Percentiles rank a stretch among this genome's conserved stretches.
phyloP scores from a whole-genome alignment of 495 filamentous ascomycete genomes.

The Penicillium mononematosum region DNA sequence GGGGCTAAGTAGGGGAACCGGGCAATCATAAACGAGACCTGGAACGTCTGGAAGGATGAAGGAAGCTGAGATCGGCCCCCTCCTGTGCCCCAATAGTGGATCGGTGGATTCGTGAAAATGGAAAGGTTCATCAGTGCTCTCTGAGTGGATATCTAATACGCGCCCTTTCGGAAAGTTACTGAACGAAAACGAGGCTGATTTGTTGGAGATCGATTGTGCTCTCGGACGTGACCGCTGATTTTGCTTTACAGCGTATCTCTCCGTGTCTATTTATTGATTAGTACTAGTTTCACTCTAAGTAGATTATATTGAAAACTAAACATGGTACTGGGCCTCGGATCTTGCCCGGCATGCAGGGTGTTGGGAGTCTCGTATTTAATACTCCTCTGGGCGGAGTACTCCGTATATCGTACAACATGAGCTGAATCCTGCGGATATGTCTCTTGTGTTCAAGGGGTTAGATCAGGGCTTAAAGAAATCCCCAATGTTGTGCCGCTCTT shows the following conservation, averaged over 20 bases:
- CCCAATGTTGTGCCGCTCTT: not conserved
- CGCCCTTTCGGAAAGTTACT: conserved; percentile 19
- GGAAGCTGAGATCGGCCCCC: conserved; percentile 25
- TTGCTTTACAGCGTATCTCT: not conserved
- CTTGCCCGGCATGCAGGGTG: conserved; percentile 16
- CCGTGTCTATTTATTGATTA: not conserved
- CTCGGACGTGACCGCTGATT: conserved; percentile 23
- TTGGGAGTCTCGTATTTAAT: conserved; percentile 3
- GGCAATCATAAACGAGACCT: conserved; percentile 20
- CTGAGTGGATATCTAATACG: conserved; percentile 7
- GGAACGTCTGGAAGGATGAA: conserved; percentile 31
- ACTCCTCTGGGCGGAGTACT: not conserved
- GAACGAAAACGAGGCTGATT: conserved; percentile 19
- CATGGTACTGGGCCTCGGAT: conserved; percentile 10
- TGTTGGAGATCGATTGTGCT: conserved; percentile 11
- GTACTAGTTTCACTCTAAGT: not conserved
- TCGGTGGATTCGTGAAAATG: conserved; percentile 8
- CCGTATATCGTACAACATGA: not conserved
- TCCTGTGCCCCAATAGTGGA: conserved; percentile 6
- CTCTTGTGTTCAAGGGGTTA: not conserved
- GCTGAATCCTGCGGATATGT: not conserved
- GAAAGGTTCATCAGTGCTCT: conserved; percentile 12
- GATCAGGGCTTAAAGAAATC: not conserved
- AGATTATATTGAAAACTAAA: not conserved
- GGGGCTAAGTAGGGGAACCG: conserved; percentile 18